phyloP scores from a whole-genome alignment of 2,329 filamentous ascomycete species.

The Lasiodiplodia theobromae region DNA sequence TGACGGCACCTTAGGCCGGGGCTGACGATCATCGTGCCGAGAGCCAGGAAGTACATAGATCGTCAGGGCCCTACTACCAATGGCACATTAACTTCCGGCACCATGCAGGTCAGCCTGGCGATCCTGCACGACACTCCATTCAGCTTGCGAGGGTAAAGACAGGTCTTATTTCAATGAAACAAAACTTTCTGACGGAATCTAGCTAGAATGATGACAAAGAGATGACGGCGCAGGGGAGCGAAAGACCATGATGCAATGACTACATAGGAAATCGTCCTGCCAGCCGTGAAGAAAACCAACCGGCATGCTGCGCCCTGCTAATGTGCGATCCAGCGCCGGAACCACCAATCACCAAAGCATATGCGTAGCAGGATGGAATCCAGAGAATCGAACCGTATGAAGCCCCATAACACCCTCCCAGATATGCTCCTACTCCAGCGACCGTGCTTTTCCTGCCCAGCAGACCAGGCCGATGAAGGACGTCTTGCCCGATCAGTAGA shows the following conservation, averaged over 20 bases:
- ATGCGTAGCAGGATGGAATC: conserved; percentile 10
- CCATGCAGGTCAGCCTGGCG: conserved; percentile 25
- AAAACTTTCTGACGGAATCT: conserved; percentile 24
- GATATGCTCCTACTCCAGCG: conserved; percentile 26
- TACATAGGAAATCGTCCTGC: conserved; percentile 11
- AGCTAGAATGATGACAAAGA: conserved; percentile 7
- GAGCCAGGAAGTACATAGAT: conserved; percentile 18
- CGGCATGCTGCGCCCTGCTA: conserved; percentile 27
- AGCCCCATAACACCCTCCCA: conserved; percentile 24
- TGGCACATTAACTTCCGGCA: conserved; percentile 17
- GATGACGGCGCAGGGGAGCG: conserved; percentile 8
- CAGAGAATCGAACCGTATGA: conserved; percentile 25
- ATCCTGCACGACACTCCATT: conserved; percentile 23
- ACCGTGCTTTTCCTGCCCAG: conserved; percentile 30
- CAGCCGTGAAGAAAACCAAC: conserved; percentile 20
- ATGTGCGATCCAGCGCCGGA: conserved; percentile 31
- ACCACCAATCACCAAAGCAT: background rate
- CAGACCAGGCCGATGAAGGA: conserved; percentile 29
- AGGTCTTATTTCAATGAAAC: conserved; percentile 20
- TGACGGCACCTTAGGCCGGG: conserved; percentile 12
- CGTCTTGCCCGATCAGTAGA: conserved; percentile 22
- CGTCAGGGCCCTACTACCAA: conserved; percentile 24
- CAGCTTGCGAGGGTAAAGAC: conserved; percentile 16
- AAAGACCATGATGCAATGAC: conserved; percentile 30
- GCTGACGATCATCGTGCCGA: conserved; percentile 23